Evolutionary conservation across 2,329 filamentous ascomycete species (phyloP).

Genomic region (Sarocladiaceae sp.): DNA sequence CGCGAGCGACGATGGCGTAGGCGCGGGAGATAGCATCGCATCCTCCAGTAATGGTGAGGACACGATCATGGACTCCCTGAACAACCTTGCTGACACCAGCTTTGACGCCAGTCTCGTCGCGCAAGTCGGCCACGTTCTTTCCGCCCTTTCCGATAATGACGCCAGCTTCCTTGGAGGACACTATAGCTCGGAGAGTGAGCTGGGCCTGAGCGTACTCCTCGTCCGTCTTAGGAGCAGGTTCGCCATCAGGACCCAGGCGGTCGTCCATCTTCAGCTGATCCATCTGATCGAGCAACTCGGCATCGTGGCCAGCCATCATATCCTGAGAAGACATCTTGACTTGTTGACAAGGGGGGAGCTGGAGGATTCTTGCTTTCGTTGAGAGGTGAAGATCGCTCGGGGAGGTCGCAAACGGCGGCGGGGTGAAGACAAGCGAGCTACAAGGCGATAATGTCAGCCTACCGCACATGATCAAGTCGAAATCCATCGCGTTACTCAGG

Average conservation of each 20-base stretch:
- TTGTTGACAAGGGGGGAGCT: conserved; percentile 12
- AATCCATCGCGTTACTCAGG: too few species aligned
- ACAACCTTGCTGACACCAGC: conserved; percentile 99
- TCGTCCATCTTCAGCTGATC: conserved; percentile 63
- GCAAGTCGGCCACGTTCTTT: conserved; percentile 95
- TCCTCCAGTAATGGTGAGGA: conserved; percentile 88
- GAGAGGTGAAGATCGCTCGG: not conserved
- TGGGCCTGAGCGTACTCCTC: conserved; percentile 93
- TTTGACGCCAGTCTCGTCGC: conserved; percentile 96
- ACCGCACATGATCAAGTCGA: too few species aligned
- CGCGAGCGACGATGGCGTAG: conserved; percentile 87
- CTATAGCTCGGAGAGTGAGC: conserved; percentile 91
- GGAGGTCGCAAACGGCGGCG: too few species aligned
- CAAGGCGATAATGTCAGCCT: too few species aligned
- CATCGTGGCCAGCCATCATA: conserved; percentile 48
- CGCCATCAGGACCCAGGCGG: conserved; percentile 65
- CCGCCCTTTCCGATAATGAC: conserved; percentile 98
- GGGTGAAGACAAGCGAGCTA: too few species aligned
- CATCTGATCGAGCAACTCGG: conserved; percentile 54
- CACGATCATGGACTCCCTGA: conserved; percentile 92
- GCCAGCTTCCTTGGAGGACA: conserved; percentile 97
- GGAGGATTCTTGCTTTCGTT: conserved; percentile 3
- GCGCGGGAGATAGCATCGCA: conserved; percentile 85
- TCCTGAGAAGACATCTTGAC: conserved; percentile 59
- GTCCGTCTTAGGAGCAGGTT: conserved; percentile 81